phyloP scores from a whole-genome alignment of 2,329 filamentous ascomycete species.

The Metarhizium sp. region DNA sequence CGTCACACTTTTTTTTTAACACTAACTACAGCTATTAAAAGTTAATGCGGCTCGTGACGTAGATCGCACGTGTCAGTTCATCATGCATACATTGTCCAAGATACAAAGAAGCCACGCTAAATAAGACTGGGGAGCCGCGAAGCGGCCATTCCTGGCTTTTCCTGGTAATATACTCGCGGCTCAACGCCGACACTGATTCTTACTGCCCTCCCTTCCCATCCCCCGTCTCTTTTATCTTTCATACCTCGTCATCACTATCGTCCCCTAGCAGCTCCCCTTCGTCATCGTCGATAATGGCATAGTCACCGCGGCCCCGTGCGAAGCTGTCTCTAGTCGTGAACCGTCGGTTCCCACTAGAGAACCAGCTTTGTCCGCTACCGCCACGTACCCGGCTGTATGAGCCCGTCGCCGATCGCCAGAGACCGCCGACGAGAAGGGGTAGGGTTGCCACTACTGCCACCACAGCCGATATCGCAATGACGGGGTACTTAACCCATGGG shows the following conservation, averaged over 20 bases:
- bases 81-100: constrained; percentile 1
- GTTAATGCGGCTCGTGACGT: too few species aligned
- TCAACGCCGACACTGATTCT: neutral
- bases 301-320: constrained; percentile 77
- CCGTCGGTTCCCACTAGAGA: constrained; percentile 51
- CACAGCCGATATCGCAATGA: constrained; percentile 59
- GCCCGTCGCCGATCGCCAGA: constrained; percentile 58
- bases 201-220: neutral
- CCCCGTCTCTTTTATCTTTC: constrained; percentile 5
- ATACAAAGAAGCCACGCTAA: neutral
- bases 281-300: constrained; percentile 80
- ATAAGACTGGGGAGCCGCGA: neutral
- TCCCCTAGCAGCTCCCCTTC: constrained; percentile 92
- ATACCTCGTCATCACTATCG: constrained; percentile 82
- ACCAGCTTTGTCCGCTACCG: constrained; percentile 38
- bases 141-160: neutral
- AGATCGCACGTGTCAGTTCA: neutral
- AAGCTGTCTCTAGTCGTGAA: constrained; percentile 90
- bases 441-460: constrained; percentile 51
- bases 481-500: constrained; percentile 72
- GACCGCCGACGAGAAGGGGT: constrained; percentile 61
- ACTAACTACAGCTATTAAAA: too few species aligned
- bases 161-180: neutral
- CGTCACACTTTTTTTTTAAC: too few species aligned
- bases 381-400: constrained; percentile 40